phyloP scores from a whole-genome alignment of 768 basidiomycete species.

The Auriscalpium microsporum region DNA sequence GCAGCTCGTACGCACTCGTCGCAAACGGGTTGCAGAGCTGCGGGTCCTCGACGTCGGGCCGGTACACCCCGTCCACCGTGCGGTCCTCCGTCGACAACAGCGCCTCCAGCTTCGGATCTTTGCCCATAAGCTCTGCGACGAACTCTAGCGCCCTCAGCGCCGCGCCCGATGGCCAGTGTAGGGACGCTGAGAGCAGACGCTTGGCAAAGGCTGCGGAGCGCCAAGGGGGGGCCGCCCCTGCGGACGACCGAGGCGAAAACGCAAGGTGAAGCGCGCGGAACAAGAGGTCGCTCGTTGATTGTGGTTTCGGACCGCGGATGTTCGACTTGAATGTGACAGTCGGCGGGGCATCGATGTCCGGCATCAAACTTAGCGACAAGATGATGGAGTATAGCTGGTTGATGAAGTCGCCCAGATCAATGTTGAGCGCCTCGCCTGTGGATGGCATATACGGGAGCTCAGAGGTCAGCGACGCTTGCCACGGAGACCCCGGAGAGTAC shows the following conservation, averaged over 20 bases:
- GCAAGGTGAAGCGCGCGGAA: constrained; percentile 79
- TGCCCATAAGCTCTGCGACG: constrained; percentile 59
- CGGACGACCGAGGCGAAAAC: constrained; percentile 66
- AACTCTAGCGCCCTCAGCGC: constrained; percentile 68
- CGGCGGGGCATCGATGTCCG: constrained; percentile 51
- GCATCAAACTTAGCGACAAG: constrained; percentile 58
- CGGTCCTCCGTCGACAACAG: constrained; percentile 85
- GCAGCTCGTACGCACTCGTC: constrained; percentile 80
- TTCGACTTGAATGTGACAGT: constrained; percentile 14
- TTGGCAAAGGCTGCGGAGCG: constrained; percentile 90
- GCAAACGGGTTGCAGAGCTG: constrained; percentile 76
- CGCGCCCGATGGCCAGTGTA: constrained; percentile 70
- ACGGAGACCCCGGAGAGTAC: constrained; percentile 7
- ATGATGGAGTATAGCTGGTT: constrained; percentile 77
- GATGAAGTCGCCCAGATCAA: constrained; percentile 88
- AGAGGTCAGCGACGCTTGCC: not conserved
- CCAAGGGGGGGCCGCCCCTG: constrained; percentile 50
- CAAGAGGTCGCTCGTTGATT: constrained; percentile 56
- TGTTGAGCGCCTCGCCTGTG: constrained; percentile 93
- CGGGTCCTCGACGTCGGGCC: constrained; percentile 82
- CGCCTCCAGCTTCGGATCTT: constrained; percentile 74
- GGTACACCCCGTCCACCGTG: constrained; percentile 75
- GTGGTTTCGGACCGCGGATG: constrained; percentile 21
- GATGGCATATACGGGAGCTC: constrained; percentile 6
- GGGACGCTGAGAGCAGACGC: constrained; percentile 71